Percentiles rank a stretch among this genome's conserved stretches.
Evolutionary conservation across 371 early-diverging fungal genomes (phyloP).

Genomic region (Haplosporangium sp.): DNA sequence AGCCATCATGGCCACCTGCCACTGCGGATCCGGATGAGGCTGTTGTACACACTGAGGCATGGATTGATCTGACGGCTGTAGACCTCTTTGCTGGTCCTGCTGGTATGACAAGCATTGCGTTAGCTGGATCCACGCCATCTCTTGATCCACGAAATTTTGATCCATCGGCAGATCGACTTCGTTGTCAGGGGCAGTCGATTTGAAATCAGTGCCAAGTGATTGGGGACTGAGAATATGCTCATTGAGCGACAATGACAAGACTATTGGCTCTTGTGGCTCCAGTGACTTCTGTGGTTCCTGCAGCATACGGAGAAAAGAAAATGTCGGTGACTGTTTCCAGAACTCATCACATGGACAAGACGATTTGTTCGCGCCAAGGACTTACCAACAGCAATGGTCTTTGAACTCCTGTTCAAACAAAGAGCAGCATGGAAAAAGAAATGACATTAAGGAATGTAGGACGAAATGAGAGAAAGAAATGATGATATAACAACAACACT

Average conservation of each 20-base stretch:
- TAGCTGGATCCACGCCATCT: constrained; percentile 31
- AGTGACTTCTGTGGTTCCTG: no score
- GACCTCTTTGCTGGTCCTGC: constrained; percentile 15
- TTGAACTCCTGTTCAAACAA: background rate
- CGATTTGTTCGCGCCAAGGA: no score
- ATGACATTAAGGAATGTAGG: background rate
- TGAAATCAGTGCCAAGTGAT: no score
- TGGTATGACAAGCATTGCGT: constrained; percentile 32
- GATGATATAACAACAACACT: background rate
- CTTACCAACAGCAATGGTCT: background rate
- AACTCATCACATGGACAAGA: no score
- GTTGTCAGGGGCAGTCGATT: no score
- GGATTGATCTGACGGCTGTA: background rate
- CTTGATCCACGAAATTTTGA: background rate
- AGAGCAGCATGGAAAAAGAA: background rate
- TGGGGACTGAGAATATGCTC: no score
- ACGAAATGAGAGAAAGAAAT: background rate
- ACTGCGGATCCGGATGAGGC: constrained; percentile 28
- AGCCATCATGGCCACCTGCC: constrained; percentile 51
- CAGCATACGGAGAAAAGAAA: no score
- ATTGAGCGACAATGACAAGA: no score
- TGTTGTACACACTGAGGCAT: background rate
- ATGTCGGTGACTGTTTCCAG: no score
- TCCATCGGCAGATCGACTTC: no score
- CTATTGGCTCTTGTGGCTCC: no score